Evolutionary conservation across 2,329 filamentous ascomycete species (phyloP), one percentile per base, ranked within the genome.

Genomic region (Fusarium beomiforme): DNA sequence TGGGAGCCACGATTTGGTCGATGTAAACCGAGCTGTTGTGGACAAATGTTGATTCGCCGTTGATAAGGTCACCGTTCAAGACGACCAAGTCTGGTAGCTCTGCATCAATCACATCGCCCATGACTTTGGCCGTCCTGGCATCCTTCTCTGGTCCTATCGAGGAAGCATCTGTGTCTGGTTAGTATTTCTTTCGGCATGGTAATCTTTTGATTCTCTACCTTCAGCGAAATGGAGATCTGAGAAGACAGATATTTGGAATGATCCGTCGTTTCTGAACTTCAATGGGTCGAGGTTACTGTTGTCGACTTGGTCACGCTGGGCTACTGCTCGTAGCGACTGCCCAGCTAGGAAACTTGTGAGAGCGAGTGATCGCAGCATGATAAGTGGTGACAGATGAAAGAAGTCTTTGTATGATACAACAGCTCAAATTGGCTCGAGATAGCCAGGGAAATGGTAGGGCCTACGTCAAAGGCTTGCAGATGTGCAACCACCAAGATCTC

Each of bases 61-160:
- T 91, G 44, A 92, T 89, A 2, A 93, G 81, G 72, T 93, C 91
- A 14, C 91, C 91, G 60, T 92, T 93, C 10, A 93, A 77, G 3
- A 93, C 86, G 2, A 91, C 90, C 0, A 93, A 81, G 34, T 89
- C 83, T 0, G 88, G 85, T 0, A 54, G 43, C 37, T 76, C 74
- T 7, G 54, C 67, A 59, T 82, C 79, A 1, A 84, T 76, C 17
- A 84, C 69, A 7, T 69, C 67, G 11, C 78, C 71, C 19, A 83
- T 77, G 6, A 84, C 81, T n/a, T 73, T 71, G 44, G 79, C 72
- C 2, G 81, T 78, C 19, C 76, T 75, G 47, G 77, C 60, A 66
- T 84, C 82, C 60, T 83, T 81, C 24, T 77, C 71, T 3, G 81
- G 80, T 0, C 82, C 82, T 54, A 44, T 55, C 14, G 66, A 59